Evolutionary conservation across 306 rosid genomes (phyloP).

Genomic region (Dryas octopetala): DNA sequence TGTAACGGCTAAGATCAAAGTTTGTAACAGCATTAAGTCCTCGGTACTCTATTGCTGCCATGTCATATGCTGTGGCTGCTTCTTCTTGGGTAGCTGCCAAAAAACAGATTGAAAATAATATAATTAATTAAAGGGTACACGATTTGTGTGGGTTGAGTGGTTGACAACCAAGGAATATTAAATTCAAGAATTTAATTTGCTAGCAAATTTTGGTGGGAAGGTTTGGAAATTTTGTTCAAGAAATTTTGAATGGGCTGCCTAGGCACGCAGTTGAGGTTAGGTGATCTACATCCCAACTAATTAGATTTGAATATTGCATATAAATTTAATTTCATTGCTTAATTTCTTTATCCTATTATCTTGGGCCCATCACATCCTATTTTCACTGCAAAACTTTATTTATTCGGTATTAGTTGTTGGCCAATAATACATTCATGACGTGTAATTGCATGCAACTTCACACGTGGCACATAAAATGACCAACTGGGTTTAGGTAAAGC

Average conservation of each 20-base stretch:
- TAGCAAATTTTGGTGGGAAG: conserved; percentile 34
- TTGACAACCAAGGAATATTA: neutral
- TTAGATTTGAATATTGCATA: conserved; percentile 47
- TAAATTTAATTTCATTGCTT: conserved; percentile 4
- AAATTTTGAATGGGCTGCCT: conserved; percentile 42
- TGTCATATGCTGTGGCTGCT: conserved; percentile 89
- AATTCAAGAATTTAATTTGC: conserved; percentile 22
- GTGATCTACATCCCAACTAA: conserved; percentile 70
- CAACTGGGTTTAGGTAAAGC: neutral
- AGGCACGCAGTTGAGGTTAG: conserved; percentile 70
- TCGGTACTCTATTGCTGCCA: conserved; percentile 83
- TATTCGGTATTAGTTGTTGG: neutral
- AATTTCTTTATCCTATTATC: conserved; percentile 14
- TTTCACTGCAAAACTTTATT: neutral
- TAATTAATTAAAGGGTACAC: neutral
- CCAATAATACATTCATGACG: neutral
- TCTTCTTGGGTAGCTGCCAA: conserved; percentile 90
- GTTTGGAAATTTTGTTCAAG: conserved; percentile 2
- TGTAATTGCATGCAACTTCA: neutral
- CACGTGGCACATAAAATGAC: neutral
- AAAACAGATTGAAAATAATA: neutral
- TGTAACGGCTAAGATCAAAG: conserved; percentile 80
- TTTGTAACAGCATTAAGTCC: conserved; percentile 95
- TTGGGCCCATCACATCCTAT: neutral
- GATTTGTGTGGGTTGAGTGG: neutral